These are phyloP conservation scores for Rhizopogon roseolus DNA, from an alignment of 768 basidiomycete genomes.

Conservation along the genomic window DNA sequence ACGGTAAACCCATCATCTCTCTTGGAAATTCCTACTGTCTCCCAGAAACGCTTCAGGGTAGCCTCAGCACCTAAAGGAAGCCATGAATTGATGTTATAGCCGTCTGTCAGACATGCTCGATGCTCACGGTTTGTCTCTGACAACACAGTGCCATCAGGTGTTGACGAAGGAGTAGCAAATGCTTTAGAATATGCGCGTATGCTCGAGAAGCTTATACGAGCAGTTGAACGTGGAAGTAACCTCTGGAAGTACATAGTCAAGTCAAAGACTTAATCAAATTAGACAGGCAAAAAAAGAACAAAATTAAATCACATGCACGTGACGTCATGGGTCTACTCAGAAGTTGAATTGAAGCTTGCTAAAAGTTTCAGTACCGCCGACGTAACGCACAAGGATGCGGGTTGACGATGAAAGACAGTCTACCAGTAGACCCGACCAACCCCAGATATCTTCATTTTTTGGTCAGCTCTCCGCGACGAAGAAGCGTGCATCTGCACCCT, in stretches of 20 bases:
- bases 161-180: conserved; percentile 8
- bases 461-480: conserved; percentile 1
- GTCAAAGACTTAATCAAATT: no score
- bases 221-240: neutral
- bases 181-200: neutral
- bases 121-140: conserved; percentile 64
- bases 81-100: conserved; percentile 2
- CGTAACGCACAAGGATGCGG: neutral
- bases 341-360: no score
- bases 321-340: conserved; percentile 13
- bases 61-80: conserved; percentile 69
- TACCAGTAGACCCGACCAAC: neutral
- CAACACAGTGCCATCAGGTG: conserved; percentile 38
- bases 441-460: conserved; percentile 9
- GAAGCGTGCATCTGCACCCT: conserved; percentile 22
- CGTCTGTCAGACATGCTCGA: conserved; percentile 23
- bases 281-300: neutral
- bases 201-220: neutral
- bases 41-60: conserved; percentile 92
- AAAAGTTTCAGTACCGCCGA: no score
- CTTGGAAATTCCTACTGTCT: conserved; percentile 72
- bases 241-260: neutral
- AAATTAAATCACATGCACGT: conserved; percentile 17
- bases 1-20: conserved; percentile 50
- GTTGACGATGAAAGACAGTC: neutral